Percentiles rank a stretch among this genome's conserved stretches.
Conservation (phyloP, 495 filamentous ascomycete species). For the Neurospora sp. region DNA sequence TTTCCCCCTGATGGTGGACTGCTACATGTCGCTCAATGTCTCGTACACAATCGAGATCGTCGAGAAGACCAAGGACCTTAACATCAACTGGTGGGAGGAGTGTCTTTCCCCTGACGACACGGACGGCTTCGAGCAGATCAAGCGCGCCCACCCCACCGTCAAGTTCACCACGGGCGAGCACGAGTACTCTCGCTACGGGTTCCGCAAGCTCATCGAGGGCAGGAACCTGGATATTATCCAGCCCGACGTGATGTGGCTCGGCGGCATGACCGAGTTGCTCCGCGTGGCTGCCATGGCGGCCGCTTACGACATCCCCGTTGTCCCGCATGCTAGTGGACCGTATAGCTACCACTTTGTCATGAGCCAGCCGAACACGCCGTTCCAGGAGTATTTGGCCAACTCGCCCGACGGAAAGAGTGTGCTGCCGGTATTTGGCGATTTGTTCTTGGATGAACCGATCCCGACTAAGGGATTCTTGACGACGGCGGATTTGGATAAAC, state of each 20-base stretch:
- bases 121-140: conserved; percentile 78
- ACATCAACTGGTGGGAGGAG: conserved; percentile 97
- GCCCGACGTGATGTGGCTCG: conserved; percentile 94
- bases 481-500: conserved; percentile 70
- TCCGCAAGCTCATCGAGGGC: conserved; percentile 86
- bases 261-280: conserved; percentile 83
- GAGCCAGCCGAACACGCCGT: conserved; percentile 80
- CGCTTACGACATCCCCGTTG: conserved; percentile 86
- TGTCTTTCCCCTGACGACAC: conserved; percentile 78
- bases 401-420: conserved; percentile 82
- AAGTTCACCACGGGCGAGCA: conserved; percentile 95
- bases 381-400: conserved; percentile 92
- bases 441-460: conserved; percentile 86
- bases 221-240: conserved; percentile 89
- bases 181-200: conserved; percentile 85
- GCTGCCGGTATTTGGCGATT: conserved; percentile 78
- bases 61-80: conserved; percentile 64
- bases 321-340: conserved; percentile 85
- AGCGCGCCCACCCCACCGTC: conserved; percentile 77
- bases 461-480: conserved; percentile 72
- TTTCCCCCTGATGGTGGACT: conserved; percentile 89
- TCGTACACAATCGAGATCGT: conserved; percentile 85
- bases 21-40: conserved; percentile 92
- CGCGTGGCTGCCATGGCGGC: conserved; percentile 80
- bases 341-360: conserved; percentile 95